Percentiles rank a stretch among this genome's conserved stretches.
phyloP scores from a whole-genome alignment of 495 filamentous ascomycete species.

The Talaromyces nanjingensis region DNA sequence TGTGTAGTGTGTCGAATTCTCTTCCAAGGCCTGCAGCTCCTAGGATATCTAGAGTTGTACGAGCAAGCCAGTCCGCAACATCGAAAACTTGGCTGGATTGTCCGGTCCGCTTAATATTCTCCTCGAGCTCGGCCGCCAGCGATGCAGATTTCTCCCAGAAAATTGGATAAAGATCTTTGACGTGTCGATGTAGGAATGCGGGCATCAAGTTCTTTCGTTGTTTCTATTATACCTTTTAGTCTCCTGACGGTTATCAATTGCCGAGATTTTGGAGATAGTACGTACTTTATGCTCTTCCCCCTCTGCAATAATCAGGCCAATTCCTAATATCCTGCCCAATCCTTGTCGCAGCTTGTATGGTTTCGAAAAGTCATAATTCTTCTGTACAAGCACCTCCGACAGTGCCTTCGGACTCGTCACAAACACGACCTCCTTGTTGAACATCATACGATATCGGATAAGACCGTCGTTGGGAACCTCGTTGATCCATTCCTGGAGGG shows the following conservation, averaged over 20 bases:
- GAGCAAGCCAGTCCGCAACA: slow-evolving; percentile 36
- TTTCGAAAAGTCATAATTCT: slow-evolving; percentile 21
- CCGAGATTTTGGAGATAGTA: background rate
- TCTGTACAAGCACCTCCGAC: slow-evolving; percentile 17
- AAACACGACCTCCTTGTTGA: slow-evolving; percentile 19
- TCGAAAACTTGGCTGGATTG: slow-evolving; percentile 36
- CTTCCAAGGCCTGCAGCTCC: slow-evolving; percentile 63
- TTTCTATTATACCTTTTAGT: slow-evolving; percentile 10
- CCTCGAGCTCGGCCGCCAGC: background rate
- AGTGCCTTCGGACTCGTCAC: slow-evolving; percentile 17
- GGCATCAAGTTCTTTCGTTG: slow-evolving; percentile 63
- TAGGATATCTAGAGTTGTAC: slow-evolving; percentile 72
- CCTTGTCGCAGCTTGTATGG: slow-evolving; percentile 13
- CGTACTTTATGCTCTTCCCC: slow-evolving; percentile 15
- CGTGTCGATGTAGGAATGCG: slow-evolving; percentile 62
- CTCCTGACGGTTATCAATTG: background rate
- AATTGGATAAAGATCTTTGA: slow-evolving; percentile 63
- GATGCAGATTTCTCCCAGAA: slow-evolving; percentile 54
- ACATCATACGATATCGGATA: slow-evolving; percentile 18
- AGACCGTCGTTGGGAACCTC: slow-evolving; percentile 24
- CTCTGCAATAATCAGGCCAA: slow-evolving; percentile 19
- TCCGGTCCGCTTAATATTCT: slow-evolving; percentile 11
- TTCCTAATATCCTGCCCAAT: slow-evolving; percentile 14
- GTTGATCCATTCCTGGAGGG: slow-evolving; percentile 20
- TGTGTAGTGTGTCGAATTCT: slow-evolving; percentile 60